A percentile compares a stretch with the other conserved stretches of the same genome.
Evolutionary conservation across 352 stramenopile genomes (phyloP).

Genomic region (Pythium sp.): DNA sequence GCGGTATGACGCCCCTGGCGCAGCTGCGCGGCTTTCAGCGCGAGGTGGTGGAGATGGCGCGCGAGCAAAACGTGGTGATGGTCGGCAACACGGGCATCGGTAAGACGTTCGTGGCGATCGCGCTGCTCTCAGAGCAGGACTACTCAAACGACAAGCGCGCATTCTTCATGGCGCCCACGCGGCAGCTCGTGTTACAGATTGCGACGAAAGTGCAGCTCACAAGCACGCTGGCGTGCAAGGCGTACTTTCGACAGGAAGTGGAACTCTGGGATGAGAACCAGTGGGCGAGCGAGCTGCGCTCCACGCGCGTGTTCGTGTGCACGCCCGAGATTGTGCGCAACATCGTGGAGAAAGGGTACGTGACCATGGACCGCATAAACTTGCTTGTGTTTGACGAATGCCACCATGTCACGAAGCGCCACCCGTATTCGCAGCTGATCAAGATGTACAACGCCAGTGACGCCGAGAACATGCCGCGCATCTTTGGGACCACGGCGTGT

Average conservation of each 20-base stretch:
- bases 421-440: slow-evolving; percentile 88
- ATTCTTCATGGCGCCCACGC: slow-evolving; percentile 80
- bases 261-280: slow-evolving; percentile 66
- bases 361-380: slow-evolving; percentile 74
- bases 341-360: slow-evolving; percentile 80
- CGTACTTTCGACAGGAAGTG: slow-evolving; percentile 45
- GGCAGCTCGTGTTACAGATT: slow-evolving; percentile 82
- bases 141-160: slow-evolving; percentile 62
- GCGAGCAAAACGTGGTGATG: slow-evolving; percentile 80
- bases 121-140: slow-evolving; percentile 70
- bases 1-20: slow-evolving; percentile 23
- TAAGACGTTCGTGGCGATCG: slow-evolving; percentile 84
- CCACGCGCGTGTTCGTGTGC: slow-evolving; percentile 78
- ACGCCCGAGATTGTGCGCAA: slow-evolving; percentile 87
- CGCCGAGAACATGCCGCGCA: slow-evolving; percentile 39
- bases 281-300: slow-evolving; percentile 53
- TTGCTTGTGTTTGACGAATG: slow-evolving; percentile 91
- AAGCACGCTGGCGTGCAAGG: slow-evolving; percentile 52
- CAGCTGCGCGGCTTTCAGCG: slow-evolving; percentile 67
- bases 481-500: slow-evolving; percentile 86
- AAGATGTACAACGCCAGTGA: slow-evolving; percentile 69
- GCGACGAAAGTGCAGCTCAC: slow-evolving; percentile 62
- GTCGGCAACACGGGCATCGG: slow-evolving; percentile 81
- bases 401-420: slow-evolving; percentile 86
- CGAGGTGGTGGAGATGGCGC: slow-evolving; percentile 64